phyloP scores from a whole-genome alignment of 192 early-diverging fungal species.

The Backusella liffmaniae region DNA sequence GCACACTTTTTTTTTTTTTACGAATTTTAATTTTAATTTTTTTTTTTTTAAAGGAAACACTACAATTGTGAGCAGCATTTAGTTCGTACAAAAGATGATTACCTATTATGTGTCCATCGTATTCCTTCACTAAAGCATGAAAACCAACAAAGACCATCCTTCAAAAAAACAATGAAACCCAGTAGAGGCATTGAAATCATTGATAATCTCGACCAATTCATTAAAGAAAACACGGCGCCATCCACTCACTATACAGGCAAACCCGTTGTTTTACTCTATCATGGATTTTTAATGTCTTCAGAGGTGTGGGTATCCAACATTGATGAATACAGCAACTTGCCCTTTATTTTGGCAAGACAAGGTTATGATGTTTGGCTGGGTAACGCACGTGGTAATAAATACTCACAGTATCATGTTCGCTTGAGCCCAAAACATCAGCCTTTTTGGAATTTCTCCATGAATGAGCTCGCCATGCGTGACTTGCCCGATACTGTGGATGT shows the following conservation, averaged over 20 bases:
- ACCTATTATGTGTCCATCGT: conserved; percentile 80
- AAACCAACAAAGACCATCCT: neutral
- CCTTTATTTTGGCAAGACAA: conserved; percentile 82
- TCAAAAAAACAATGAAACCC: conserved; percentile 9
- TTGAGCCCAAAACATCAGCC: conserved; percentile 61
- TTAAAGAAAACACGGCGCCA: neutral
- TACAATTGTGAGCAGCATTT: conserved; percentile 75
- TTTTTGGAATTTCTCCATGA: conserved; percentile 95
- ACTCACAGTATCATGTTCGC: conserved; percentile 79
- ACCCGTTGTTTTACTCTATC: conserved; percentile 94
- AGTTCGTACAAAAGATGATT: conserved; percentile 82
- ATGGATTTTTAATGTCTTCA: conserved; percentile 92
- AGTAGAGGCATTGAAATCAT: conserved; percentile 20
- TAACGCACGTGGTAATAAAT: conserved; percentile 94
- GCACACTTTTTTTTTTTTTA: neutral
- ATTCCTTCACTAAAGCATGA: conserved; percentile 51
- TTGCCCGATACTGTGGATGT: conserved; percentile 82
- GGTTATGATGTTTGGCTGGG: conserved; percentile 97
- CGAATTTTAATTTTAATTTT: no score
- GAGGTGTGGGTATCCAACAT: conserved; percentile 91
- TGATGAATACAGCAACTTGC: conserved; percentile 70
- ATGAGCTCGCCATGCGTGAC: conserved; percentile 87
- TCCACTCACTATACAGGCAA: conserved; percentile 32
- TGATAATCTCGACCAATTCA: conserved; percentile 19
- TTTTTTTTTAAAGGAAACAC: conserved; percentile 38